These are phyloP conservation scores for Candida germanica DNA, from an alignment of 805 yeast genomes.

Conservation along the genomic window DNA sequence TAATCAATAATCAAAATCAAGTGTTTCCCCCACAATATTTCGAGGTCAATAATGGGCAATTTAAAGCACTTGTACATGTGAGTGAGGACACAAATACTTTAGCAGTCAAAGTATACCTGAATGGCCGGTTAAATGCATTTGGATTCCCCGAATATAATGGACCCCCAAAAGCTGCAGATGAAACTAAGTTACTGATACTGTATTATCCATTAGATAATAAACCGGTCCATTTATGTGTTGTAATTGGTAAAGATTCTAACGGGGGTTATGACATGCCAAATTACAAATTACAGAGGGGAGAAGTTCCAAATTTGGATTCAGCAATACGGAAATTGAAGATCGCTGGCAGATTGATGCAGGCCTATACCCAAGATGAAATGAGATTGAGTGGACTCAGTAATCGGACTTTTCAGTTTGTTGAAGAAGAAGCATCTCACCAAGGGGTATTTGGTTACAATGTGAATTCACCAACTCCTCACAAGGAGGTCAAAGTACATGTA, in stretches of 20 bases:
- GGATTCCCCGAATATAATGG: constrained; percentile 24
- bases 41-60: constrained; percentile 64
- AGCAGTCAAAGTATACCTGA: constrained; percentile 45
- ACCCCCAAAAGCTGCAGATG: constrained; percentile 20
- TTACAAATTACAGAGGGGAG: constrained; percentile 44
- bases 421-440: constrained; percentile 38
- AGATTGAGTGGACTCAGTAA: constrained; percentile 71
- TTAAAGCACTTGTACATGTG: constrained; percentile 67
- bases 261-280: constrained; percentile 67
- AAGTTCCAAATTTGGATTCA: constrained; percentile 63
- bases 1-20: constrained; percentile 29
- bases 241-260: constrained; percentile 75
- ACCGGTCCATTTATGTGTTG: constrained; percentile 76
- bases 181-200: constrained; percentile 19
- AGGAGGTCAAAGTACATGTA: constrained; percentile 75
- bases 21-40: constrained; percentile 67
- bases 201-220: constrained; percentile 57
- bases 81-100: constrained; percentile 66
- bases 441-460: constrained; percentile 32
- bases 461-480: constrained; percentile 53
- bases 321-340: constrained; percentile 74
- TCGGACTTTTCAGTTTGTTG: constrained; percentile 72
- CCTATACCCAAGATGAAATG: constrained; percentile 91
- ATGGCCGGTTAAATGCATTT: constrained; percentile 27
- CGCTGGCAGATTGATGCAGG: constrained; percentile 86